Base-by-base conservation (phyloP, 2,329 filamentous ascomycete genomes). In the Sporothrix dimorphospora region DNA sequence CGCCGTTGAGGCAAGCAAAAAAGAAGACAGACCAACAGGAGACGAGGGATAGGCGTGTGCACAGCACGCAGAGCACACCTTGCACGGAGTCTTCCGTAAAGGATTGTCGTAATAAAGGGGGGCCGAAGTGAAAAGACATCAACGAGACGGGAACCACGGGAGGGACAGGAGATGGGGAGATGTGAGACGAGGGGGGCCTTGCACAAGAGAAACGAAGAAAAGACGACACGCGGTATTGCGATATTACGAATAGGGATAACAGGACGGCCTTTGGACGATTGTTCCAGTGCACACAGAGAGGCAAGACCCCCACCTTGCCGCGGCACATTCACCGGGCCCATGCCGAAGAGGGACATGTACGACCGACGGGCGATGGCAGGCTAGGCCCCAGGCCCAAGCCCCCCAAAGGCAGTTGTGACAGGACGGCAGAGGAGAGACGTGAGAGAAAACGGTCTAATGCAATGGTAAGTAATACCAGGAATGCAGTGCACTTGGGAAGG, bases 291-390 rank as follows among this genome's bases (percentile, higher is more conserved):
- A n/a, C n/a, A n/a, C n/a, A n/a, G n/a, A n/a, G n/a, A n/a, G n/a
- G n/a, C n/a, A n/a, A n/a, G 14, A 49, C 47, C 65, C 65, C 66
- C 47, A 38, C 47, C 34, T 51, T 51, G 27, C 7, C 49, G 21
- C 66, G 66, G 66, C 49, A 69, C 49, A 69, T 55, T 55, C 47
- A 42, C 49, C 66, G 34, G 66, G 34, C n/a, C 34, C 51, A 59
- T 57, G 24, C 67, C 67, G 67, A 69, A 69, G 49, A 69, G 14
- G 66, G 66, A 51, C 47, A 68, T 68, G 65, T 68, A 40, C 47
- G 47, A 57, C 47, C 49, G 67, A 55, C 51, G 38, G 67, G 51
- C 67, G 51, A 45, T 68, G 65, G 47, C 47, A 68, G 47, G 19
- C n/a, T 38, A 63, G 59, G 12, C n/a, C 38, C 59, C 59, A 45